A percentile compares a stretch with the other conserved stretches of the same genome.
These are phyloP conservation scores for Cymbopogon flexuosus DNA, from an alignment of 202 grass and related monocot genomes.

Conservation along the genomic window DNA sequence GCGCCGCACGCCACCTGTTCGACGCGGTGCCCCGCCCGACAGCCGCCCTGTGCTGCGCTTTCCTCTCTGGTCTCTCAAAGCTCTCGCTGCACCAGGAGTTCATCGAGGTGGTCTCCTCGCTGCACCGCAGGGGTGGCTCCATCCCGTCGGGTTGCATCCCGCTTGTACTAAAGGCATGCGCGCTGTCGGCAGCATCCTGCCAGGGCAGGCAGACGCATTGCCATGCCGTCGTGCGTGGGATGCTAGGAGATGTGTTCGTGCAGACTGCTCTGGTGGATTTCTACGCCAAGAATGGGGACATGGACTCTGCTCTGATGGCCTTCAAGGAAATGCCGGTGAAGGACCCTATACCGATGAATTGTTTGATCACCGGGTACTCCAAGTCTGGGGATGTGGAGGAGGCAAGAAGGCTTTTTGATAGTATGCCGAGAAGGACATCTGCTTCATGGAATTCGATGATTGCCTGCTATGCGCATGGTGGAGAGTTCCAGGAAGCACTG, in stretches of 20 bases:
- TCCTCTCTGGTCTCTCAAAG: slow-evolving; percentile 55
- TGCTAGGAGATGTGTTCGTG: slow-evolving; percentile 45
- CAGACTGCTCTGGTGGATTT: slow-evolving; percentile 71
- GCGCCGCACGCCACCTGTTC: slow-evolving; percentile 55
- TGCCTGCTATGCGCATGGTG: slow-evolving; percentile 50
- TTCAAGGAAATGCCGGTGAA: slow-evolving; percentile 55
- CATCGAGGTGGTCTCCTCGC: slow-evolving; percentile 38
- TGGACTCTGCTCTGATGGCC: slow-evolving; percentile 43
- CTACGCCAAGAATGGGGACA: slow-evolving; percentile 63
- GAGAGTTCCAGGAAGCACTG: slow-evolving; percentile 54
- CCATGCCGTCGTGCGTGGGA: slow-evolving; percentile 48
- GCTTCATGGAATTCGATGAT: slow-evolving; percentile 88
- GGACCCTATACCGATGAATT: slow-evolving; percentile 74
- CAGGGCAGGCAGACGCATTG: slow-evolving; percentile 63
- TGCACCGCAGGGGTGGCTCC: slow-evolving; percentile 31
- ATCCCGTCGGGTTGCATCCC: slow-evolving; percentile 43
- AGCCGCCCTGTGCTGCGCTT: slow-evolving; percentile 32
- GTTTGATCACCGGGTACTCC: slow-evolving; percentile 75
- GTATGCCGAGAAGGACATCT: slow-evolving; percentile 58
- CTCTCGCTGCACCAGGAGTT: slow-evolving; percentile 51
- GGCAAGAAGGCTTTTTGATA: slow-evolving; percentile 59
- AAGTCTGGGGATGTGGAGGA: slow-evolving; percentile 43
- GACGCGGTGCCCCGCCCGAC: slow-evolving; percentile 53
- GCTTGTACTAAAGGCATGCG: slow-evolving; percentile 54
- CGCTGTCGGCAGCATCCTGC: slow-evolving; percentile 22